Conservation (phyloP, 169 alveolate species). For the Cryptosporidium felis region DNA sequence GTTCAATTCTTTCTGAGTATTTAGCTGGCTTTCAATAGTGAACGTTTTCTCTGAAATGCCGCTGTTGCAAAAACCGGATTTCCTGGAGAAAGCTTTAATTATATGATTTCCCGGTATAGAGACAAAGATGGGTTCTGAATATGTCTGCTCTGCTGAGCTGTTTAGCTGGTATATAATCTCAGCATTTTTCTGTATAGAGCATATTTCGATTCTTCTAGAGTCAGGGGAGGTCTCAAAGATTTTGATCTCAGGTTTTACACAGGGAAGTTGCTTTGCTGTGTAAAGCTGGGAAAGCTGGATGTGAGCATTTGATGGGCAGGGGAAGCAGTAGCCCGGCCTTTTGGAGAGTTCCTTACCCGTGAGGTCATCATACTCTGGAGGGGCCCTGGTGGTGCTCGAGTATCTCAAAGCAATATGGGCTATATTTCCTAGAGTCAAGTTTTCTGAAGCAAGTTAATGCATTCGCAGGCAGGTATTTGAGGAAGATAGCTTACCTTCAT, state of each 20-base stretch:
- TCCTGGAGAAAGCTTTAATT: constrained; percentile 29
- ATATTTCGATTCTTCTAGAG: constrained; percentile 10
- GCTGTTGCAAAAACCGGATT: constrained; percentile 15
- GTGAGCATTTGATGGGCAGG: constrained; percentile 67
- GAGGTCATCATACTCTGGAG: constrained; percentile 57
- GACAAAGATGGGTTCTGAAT: constrained; percentile 27
- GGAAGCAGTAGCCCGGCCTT: constrained; percentile 66
- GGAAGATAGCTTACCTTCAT: constrained; percentile 14
- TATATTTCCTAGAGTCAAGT: constrained; percentile 22
- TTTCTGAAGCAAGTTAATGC: neutral
- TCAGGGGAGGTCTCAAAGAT: neutral
- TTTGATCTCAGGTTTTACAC: constrained; percentile 9
- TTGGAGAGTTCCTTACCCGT: constrained; percentile 47
- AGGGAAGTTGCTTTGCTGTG: constrained; percentile 22
- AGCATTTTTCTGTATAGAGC: constrained; percentile 2
- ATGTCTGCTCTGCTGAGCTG: constrained; percentile 37
- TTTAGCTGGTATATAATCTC: constrained; percentile 45
- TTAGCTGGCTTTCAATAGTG: neutral
- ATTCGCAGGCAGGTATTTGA: neutral
- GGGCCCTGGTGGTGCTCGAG: constrained; percentile 66
- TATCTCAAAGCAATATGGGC: constrained; percentile 40
- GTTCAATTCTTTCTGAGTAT: too few relatives aligned
- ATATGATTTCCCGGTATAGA: constrained; percentile 16
- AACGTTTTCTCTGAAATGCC: neutral
- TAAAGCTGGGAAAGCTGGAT: constrained; percentile 42